Percentiles rank a stretch among this genome's conserved stretches.
Conservation (phyloP, 2,329 filamentous ascomycete genomes). For the Ceratocystis cacaofunesta region DNA sequence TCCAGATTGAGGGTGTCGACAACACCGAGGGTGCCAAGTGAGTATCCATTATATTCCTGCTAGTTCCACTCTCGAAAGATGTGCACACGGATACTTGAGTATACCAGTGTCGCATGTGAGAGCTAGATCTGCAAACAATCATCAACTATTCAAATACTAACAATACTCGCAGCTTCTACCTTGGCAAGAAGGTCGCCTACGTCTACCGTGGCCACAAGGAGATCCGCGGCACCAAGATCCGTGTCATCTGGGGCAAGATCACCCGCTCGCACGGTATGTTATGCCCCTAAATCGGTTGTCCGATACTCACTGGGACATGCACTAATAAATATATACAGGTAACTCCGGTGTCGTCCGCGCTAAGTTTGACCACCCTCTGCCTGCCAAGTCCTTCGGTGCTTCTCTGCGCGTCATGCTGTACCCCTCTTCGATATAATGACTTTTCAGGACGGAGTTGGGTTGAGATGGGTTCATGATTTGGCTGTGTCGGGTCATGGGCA, state of each 20-base stretch:
- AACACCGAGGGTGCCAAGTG: conserved; percentile 78
- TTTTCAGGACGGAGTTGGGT: conserved; percentile 43
- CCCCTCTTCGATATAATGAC: conserved; percentile 84
- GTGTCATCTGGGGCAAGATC: conserved; percentile 98
- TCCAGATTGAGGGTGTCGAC: conserved; percentile 98
- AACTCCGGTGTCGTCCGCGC: conserved; percentile 97
- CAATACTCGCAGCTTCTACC: conserved; percentile 57
- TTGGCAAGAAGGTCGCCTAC: conserved; percentile 97
- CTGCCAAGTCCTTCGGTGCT: conserved; percentile 90
- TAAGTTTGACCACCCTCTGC: conserved; percentile 93
- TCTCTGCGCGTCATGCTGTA: conserved; percentile 96
- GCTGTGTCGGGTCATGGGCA: conserved; percentile 42
- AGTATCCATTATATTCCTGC: conserved; percentile 24
- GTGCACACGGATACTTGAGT: background rate
- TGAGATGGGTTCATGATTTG: conserved; percentile 47
- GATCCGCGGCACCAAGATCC: conserved; percentile 94
- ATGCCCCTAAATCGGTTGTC: background rate
- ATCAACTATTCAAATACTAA: conserved; percentile 20
- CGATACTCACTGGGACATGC: background rate
- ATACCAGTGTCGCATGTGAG: background rate
- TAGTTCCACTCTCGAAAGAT: background rate
- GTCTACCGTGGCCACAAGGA: conserved; percentile 94
- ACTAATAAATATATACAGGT: conserved; percentile 35
- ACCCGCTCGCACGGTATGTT: conserved; percentile 79
- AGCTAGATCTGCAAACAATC: background rate